Base-by-base conservation (phyloP, 2,329 filamentous ascomycete species). In the Penicillium sp. region DNA sequence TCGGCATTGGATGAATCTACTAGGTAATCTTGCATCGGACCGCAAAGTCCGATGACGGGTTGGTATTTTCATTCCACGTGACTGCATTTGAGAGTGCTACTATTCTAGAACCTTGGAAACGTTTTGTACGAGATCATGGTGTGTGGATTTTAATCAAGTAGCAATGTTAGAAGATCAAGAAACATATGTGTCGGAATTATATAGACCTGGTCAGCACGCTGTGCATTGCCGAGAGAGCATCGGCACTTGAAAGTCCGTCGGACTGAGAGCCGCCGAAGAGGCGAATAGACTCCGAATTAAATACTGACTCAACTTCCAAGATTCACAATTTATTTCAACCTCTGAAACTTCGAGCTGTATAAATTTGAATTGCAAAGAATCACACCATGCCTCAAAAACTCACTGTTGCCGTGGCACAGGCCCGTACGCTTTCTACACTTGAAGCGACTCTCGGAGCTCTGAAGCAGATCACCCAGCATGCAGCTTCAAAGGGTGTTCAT, bases 371-470 rank as follows among this genome's bases (percentile, higher is more conserved):
- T 36, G 31, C 41, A 16, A 16, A 27, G 8, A 31, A 6, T 10
- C 8, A 7, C 21, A 40, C 10, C 22, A 60, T 60, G 58, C 48
- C 56, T 29, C 53, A 60, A 16, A 60, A 58, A 39, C 40, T 79
- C 50, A 78, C 68, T 5, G 69, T 79, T 41, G 76, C 73, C n/a
- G 74, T 79, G 54, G 73, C 76, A 31, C 77, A 80, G 64, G 73
- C 76, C 44, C 75, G 75, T 60, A 80, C 78, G 11, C 73, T 71
- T 18, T 58, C 69, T 34, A 70, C 69, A 3, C 67, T 72, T 14
- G 27, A 76, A 27, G 76, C 82, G 29, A 95, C 91, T 1, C 82
- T 96, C 51, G 66, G 74, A 6, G 82, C 87, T 34, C 82, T 96
- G 47, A 80, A 86, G 65, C 62, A 71, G 10, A 84, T 88, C 13